Evolutionary conservation across 1,284 basidiomycete species (phyloP).

Genomic region (Tremellales sp.): DNA sequence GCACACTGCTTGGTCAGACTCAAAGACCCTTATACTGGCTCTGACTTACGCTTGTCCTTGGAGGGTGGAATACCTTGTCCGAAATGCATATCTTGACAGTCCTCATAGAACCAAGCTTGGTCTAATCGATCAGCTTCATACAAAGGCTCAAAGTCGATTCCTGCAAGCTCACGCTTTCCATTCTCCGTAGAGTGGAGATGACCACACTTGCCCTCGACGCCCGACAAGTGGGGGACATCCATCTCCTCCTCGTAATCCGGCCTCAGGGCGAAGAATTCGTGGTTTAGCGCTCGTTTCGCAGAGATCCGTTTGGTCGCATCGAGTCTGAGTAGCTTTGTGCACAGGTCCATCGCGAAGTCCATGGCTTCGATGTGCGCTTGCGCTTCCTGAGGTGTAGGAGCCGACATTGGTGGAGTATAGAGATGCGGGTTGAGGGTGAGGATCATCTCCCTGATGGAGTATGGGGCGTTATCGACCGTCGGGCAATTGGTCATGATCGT

Average conservation of each 20-base stretch:
- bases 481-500: slow-evolving; percentile 82
- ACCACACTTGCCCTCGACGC: slow-evolving; percentile 38
- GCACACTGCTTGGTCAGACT: slow-evolving; percentile 20
- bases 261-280: slow-evolving; percentile 60
- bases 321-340: slow-evolving; percentile 65
- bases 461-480: slow-evolving; percentile 61
- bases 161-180: slow-evolving; percentile 25
- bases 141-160: background rate
- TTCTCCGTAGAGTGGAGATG: slow-evolving; percentile 28
- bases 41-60: slow-evolving; percentile 19
- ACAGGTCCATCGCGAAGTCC: slow-evolving; percentile 66
- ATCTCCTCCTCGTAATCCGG: slow-evolving; percentile 11
- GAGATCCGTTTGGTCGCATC: slow-evolving; percentile 72
- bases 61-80: slow-evolving; percentile 35
- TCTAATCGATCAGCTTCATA: slow-evolving; percentile 8
- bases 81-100: slow-evolving; percentile 35
- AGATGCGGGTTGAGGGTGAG: slow-evolving; percentile 71
- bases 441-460: slow-evolving; percentile 68
- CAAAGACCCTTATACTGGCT: too few relatives aligned
- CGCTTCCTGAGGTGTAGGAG: slow-evolving; percentile 36
- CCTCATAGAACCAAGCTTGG: slow-evolving; percentile 30
- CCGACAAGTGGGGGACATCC: slow-evolving; percentile 18
- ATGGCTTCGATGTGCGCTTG: slow-evolving; percentile 56
- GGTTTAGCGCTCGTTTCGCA: slow-evolving; percentile 67
- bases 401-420: slow-evolving; percentile 53